Conservation (phyloP, 2,329 filamentous ascomycete genomes). For the Alternaria brassicicola region DNA sequence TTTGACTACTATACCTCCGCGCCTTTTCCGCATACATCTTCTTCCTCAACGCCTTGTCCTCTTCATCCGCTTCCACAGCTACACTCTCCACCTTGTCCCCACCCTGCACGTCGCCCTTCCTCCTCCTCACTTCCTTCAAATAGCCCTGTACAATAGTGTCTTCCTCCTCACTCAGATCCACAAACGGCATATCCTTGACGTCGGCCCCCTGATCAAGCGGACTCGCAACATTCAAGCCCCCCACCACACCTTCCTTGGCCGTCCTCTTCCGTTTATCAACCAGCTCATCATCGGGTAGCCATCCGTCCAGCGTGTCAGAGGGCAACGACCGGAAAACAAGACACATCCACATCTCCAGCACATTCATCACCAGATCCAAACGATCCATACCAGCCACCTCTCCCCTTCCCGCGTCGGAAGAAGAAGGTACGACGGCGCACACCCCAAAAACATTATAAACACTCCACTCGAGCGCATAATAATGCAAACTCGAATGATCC, state of each 20-base stretch:
- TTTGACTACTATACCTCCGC: background rate
- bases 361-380: constrained; percentile 36
- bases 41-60: background rate
- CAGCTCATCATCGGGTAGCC: constrained; percentile 22
- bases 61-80: background rate
- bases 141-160: constrained; percentile 35
- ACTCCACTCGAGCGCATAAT: constrained; percentile 39
- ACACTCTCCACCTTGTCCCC: background rate
- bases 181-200: constrained; percentile 20
- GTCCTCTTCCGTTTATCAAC: background rate
- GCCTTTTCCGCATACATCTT: background rate
- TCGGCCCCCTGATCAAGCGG: constrained; percentile 40
- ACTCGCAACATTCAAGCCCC: constrained; percentile 39
- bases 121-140: constrained; percentile 6
- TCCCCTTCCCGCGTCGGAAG: constrained; percentile 11
- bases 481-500: constrained; percentile 44
- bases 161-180: constrained; percentile 30
- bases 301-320: constrained; percentile 23
- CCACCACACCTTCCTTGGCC: constrained; percentile 27
- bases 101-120: background rate
- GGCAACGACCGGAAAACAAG: constrained; percentile 41
- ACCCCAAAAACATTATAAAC: constrained; percentile 36
- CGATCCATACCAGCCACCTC: constrained; percentile 34
- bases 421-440: background rate
- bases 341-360: constrained; percentile 47